phyloP scores from a whole-genome alignment of 768 basidiomycete species.

The Calocybe indica region DNA sequence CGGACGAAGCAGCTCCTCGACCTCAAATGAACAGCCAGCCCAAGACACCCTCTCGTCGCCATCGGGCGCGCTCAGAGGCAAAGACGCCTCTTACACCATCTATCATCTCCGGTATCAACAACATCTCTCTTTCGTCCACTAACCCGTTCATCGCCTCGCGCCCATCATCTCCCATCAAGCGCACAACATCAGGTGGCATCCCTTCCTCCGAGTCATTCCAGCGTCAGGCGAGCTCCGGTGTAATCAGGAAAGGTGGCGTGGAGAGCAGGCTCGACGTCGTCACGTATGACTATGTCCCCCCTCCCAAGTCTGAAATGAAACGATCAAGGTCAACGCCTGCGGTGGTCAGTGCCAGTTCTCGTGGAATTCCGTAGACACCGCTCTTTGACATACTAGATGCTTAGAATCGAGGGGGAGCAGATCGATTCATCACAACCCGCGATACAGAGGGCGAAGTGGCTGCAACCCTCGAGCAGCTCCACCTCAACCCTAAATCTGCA shows the following conservation, averaged over 20 bases:
- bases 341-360: conserved; percentile 38
- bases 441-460: conserved; percentile 48
- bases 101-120: conserved; percentile 32
- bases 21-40: conserved; percentile 15
- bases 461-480: conserved; percentile 59
- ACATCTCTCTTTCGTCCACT: conserved; percentile 36
- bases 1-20: neutral
- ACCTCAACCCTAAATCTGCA: conserved; percentile 47
- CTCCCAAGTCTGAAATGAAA: conserved; percentile 54
- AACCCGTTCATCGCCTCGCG: conserved; percentile 65
- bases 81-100: conserved; percentile 49
- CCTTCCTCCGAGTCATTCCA: conserved; percentile 48
- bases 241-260: conserved; percentile 72
- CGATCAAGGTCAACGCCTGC: conserved; percentile 73
- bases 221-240: conserved; percentile 58
- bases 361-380: conserved; percentile 2
- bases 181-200: conserved; percentile 40
- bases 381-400: conserved; percentile 26
- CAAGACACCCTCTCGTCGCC: conserved; percentile 43
- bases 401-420: conserved; percentile 38
- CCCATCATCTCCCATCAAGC: conserved; percentile 61
- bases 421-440: conserved; percentile 67
- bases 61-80: conserved; percentile 41
- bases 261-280: conserved; percentile 76
- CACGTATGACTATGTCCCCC: conserved; percentile 72